phyloP scores from a whole-genome alignment of 345 rosid species.

The Citropsis articulata region DNA sequence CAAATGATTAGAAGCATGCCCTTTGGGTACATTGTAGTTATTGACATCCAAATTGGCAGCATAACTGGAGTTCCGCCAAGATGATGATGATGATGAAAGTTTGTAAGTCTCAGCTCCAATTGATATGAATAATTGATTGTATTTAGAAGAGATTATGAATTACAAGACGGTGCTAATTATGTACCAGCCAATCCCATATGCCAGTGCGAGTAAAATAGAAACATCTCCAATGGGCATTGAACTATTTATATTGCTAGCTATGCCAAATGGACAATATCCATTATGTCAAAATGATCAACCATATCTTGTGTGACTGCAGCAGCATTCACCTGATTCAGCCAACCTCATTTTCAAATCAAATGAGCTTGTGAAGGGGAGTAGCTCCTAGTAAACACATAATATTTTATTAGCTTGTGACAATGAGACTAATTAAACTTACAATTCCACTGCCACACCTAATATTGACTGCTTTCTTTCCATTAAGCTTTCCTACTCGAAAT shows the following conservation, averaged over 20 bases:
- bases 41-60: constrained; percentile 33
- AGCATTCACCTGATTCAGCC: constrained; percentile 42
- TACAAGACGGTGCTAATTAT: too few relatives aligned
- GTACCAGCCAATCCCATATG: constrained; percentile 58
- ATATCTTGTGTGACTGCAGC: constrained; percentile 59
- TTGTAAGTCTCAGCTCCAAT: too few relatives aligned
- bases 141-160: too few relatives aligned
- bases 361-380: too few relatives aligned
- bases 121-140: too few relatives aligned
- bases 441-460: too few relatives aligned
- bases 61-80: constrained; percentile 24
- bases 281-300: constrained; percentile 39
- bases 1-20: constrained; percentile 28
- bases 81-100: not conserved
- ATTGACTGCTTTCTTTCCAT: too few relatives aligned
- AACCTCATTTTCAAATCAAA: not conserved
- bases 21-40: constrained; percentile 35
- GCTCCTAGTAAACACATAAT: too few relatives aligned
- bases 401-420: too few relatives aligned
- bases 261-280: constrained; percentile 51
- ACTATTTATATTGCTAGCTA: constrained; percentile 13
- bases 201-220: constrained; percentile 43
- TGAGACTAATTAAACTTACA: too few relatives aligned
- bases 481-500: too few relatives aligned
- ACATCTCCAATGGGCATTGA: constrained; percentile 62